These are phyloP conservation scores for Glarea lozoyensis DNA, from an alignment of 495 filamentous ascomycete species.

Conservation along the genomic window DNA sequence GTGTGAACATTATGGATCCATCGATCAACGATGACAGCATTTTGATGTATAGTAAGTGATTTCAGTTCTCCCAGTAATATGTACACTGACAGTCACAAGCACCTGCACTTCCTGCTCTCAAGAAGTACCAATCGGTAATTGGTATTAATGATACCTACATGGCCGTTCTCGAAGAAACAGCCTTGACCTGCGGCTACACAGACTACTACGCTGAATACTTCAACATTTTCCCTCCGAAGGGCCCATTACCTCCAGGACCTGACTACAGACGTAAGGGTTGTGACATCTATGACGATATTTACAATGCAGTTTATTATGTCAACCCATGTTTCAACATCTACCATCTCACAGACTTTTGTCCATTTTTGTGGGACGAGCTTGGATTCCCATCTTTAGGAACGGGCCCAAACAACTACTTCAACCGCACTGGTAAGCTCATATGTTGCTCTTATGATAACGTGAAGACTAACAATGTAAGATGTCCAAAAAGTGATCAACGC, in stretches of 20 bases:
- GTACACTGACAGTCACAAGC: slow-evolving; percentile 1
- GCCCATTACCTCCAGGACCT: slow-evolving; percentile 37
- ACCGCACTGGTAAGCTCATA: too few species aligned
- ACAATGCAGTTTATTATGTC: slow-evolving; percentile 39
- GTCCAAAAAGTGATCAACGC: slow-evolving; percentile 64
- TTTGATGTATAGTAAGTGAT: slow-evolving; percentile 7
- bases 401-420: slow-evolving; percentile 63
- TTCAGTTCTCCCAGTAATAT: background rate
- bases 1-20: slow-evolving; percentile 62
- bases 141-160: slow-evolving; percentile 14
- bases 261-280: slow-evolving; percentile 34
- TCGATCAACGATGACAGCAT: slow-evolving; percentile 11
- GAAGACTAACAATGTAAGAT: too few species aligned
- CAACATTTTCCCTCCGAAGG: slow-evolving; percentile 58
- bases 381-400: slow-evolving; percentile 57
- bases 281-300: slow-evolving; percentile 47
- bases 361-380: slow-evolving; percentile 61
- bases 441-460: too few species aligned
- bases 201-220: slow-evolving; percentile 47
- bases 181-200: slow-evolving; percentile 56
- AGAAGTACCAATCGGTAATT: slow-evolving; percentile 11
- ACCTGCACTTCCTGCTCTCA: slow-evolving; percentile 5
- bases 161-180: slow-evolving; percentile 4
- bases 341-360: slow-evolving; percentile 65
- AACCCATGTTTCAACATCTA: slow-evolving; percentile 84